Conservation (phyloP, 78 protist species). For the Dictyostelium discoideum region DNA sequence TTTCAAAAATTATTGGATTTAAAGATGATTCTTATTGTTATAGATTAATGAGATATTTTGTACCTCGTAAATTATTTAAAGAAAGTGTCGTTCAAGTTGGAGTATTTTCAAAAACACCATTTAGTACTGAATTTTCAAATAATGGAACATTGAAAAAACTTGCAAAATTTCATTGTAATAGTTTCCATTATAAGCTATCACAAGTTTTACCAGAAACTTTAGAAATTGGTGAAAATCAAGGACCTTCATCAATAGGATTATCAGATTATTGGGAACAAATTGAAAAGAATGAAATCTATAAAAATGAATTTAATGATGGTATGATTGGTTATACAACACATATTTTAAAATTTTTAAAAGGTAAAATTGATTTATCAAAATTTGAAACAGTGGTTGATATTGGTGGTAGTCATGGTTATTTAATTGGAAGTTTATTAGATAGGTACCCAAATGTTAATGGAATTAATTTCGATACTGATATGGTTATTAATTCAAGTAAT, state of each 20-base stretch:
- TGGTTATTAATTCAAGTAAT: background rate
- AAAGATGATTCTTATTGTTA: background rate
- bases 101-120: background rate
- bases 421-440: background rate
- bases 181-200: background rate
- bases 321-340: background rate
- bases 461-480: background rate
- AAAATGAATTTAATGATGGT: background rate
- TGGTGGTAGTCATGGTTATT: conserved; percentile 26
- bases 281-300: background rate
- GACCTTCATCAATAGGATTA: background rate
- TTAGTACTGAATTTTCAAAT: background rate
- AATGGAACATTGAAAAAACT: background rate
- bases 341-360: background rate
- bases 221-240: background rate
- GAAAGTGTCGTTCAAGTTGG: background rate
- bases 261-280: background rate
- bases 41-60: background rate
- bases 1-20: background rate
- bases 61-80: background rate
- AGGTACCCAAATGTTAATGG: background rate
- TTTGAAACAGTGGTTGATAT: conserved; percentile 12
- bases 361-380: background rate
- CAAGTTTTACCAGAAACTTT: background rate
- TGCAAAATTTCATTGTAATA: background rate